Percentiles rank a stretch among this genome's conserved stretches.
These are phyloP conservation scores for Leccinum disarticulatum DNA, from an alignment of 768 basidiomycete genomes.

Conservation along the genomic window DNA sequence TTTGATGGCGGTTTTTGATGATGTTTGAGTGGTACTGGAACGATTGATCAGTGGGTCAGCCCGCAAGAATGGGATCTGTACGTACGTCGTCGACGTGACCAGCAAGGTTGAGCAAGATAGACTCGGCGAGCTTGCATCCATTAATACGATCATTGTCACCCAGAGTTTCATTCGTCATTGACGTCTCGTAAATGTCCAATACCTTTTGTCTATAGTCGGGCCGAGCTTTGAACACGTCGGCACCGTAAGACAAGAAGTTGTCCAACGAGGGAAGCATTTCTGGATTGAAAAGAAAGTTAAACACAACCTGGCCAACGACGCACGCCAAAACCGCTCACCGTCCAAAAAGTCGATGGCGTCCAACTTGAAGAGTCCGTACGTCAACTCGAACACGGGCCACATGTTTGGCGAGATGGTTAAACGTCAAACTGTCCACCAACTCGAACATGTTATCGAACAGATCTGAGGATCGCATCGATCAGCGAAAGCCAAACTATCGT, in stretches of 20 bases:
- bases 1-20: constrained; percentile 56
- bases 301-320: not conserved
- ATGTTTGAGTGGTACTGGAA: constrained; percentile 63
- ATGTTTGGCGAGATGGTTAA: constrained; percentile 77
- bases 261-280: constrained; percentile 89
- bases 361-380: constrained; percentile 78
- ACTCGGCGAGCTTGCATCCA: constrained; percentile 84
- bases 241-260: constrained; percentile 85
- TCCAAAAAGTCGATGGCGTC: constrained; percentile 87
- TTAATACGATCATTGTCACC: constrained; percentile 85
- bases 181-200: constrained; percentile 79
- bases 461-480: constrained; percentile 42
- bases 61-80: constrained; percentile 4
- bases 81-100: constrained; percentile 78
- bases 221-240: constrained; percentile 69
- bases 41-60: constrained; percentile 1
- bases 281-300: constrained; percentile 21
- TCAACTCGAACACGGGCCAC: constrained; percentile 87
- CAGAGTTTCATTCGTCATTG: constrained; percentile 65
- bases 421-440: constrained; percentile 80
- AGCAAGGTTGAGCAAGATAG: constrained; percentile 74
- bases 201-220: constrained; percentile 77
- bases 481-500: not conserved
- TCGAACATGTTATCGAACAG: constrained; percentile 88
- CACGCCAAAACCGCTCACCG: constrained; percentile 42